Conservation (phyloP, 805 yeast genomes). For the Candida michaelii region DNA sequence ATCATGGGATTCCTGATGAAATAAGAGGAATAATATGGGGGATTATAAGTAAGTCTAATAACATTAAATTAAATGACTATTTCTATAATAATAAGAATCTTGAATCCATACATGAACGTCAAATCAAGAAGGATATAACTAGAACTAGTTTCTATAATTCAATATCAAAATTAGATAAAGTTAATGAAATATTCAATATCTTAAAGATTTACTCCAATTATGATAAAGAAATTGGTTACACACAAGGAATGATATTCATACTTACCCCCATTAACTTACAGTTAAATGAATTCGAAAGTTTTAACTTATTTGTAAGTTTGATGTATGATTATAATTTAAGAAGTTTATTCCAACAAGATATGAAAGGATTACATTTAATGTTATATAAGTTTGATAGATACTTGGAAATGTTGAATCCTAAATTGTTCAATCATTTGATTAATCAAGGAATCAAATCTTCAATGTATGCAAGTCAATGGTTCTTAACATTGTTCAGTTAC, state of each 20-base stretch:
- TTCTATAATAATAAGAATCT: slow-evolving; percentile 51
- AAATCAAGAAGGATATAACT: slow-evolving; percentile 77
- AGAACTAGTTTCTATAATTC: slow-evolving; percentile 80
- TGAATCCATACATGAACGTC: slow-evolving; percentile 64
- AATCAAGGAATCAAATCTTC: slow-evolving; percentile 88
- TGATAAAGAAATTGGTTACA: slow-evolving; percentile 94
- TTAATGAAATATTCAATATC: slow-evolving; percentile 66
- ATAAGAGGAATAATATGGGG: slow-evolving; percentile 94
- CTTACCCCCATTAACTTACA: slow-evolving; percentile 82
- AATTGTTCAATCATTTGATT: slow-evolving; percentile 67
- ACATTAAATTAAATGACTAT: slow-evolving; percentile 58
- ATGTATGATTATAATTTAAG: slow-evolving; percentile 87
- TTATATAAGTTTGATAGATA: slow-evolving; percentile 89
- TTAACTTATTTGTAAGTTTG: slow-evolving; percentile 72
- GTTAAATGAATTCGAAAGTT: slow-evolving; percentile 80
- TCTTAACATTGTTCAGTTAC: slow-evolving; percentile 90
- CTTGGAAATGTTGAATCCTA: slow-evolving; percentile 74
- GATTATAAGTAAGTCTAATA: slow-evolving; percentile 75
- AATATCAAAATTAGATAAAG: slow-evolving; percentile 52
- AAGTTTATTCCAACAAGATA: slow-evolving; percentile 76
- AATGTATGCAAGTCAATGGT: slow-evolving; percentile 99
- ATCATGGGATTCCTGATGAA: slow-evolving; percentile 79
- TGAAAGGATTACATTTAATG: slow-evolving; percentile 87
- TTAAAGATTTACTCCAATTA: slow-evolving; percentile 80
- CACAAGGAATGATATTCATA: slow-evolving; percentile 97